phyloP scores from a whole-genome alignment of 2,329 filamentous ascomycete species.

The Arachnomyces sp. region DNA sequence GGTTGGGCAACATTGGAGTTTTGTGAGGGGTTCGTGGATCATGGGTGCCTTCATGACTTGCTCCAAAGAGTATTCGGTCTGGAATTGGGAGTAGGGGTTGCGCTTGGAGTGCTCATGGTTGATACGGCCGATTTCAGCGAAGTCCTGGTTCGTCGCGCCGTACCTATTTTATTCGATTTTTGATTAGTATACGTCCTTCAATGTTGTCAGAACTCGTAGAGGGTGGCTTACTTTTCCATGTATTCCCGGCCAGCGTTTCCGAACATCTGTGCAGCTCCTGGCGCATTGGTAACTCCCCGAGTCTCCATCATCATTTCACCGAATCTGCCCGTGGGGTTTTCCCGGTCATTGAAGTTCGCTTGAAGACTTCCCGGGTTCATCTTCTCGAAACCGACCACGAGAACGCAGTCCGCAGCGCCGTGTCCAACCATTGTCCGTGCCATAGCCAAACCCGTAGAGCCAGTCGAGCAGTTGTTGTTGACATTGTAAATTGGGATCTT shows the following conservation, averaged over 20 bases:
- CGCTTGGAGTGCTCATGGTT: conserved; percentile 87
- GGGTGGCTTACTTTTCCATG: conserved; percentile 66
- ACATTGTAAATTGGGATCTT: conserved; percentile 94
- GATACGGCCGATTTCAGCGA: conserved; percentile 85
- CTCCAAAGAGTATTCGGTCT: conserved; percentile 78
- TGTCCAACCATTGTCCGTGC: conserved; percentile 69
- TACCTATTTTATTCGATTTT: conserved; percentile 44
- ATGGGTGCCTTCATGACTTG: conserved; percentile 67
- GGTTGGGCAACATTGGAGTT: conserved; percentile 97
- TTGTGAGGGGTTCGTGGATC: conserved; percentile 82
- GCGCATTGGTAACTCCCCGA: conserved; percentile 70
- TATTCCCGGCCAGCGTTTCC: conserved; percentile 91
- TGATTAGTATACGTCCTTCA: conserved; percentile 1
- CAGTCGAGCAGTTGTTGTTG: conserved; percentile 97
- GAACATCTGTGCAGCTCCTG: conserved; percentile 85
- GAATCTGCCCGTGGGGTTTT: conserved; percentile 67
- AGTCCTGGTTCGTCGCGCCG: conserved; percentile 75
- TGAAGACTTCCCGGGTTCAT: conserved; percentile 89
- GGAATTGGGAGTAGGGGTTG: conserved; percentile 98
- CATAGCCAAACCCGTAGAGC: conserved; percentile 83
- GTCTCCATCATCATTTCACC: conserved; percentile 74
- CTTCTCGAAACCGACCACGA: conserved; percentile 96
- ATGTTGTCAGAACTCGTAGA: not conserved
- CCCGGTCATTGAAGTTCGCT: conserved; percentile 74
- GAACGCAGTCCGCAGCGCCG: conserved; percentile 75